Percentiles rank a stretch among this genome's conserved stretches.
Conservation (phyloP, 1,284 basidiomycete genomes). For the Cutaneotrichosporon spelunceum region DNA sequence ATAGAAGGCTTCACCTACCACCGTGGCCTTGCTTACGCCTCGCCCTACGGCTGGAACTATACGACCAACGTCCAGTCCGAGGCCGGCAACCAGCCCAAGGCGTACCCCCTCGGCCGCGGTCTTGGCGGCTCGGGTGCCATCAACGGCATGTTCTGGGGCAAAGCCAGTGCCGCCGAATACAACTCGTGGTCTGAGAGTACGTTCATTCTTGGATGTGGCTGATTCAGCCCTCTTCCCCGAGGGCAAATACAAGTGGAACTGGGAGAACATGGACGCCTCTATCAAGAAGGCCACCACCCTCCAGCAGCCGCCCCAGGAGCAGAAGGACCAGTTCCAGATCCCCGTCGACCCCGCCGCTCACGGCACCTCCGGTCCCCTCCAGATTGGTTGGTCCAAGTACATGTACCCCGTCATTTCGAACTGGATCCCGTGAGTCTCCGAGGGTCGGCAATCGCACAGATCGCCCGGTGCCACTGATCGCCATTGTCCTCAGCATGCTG, state of each 20-base stretch:
- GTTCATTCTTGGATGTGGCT: not conserved
- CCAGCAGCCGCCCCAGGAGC: conserved; percentile 47
- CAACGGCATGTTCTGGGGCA: conserved; percentile 66
- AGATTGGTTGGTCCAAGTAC: conserved; percentile 50
- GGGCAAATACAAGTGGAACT: conserved; percentile 46
- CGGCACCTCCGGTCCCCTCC: conserved; percentile 55
- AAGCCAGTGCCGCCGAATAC: conserved; percentile 48
- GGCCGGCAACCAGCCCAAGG: conserved; percentile 26
- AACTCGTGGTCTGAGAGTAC: conserved; percentile 51
- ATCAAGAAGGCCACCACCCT: conserved; percentile 39
- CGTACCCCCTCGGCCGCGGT: conserved; percentile 64
- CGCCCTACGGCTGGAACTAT: conserved; percentile 65
- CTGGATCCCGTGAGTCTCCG: conserved; percentile 53
- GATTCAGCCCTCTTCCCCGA: conserved; percentile 42
- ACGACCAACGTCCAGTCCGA: conserved; percentile 53
- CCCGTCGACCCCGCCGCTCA: conserved; percentile 51
- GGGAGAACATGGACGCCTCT: conserved; percentile 22
- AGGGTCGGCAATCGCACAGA: not conserved
- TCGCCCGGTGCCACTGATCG: not conserved
- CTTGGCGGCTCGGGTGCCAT: conserved; percentile 67
- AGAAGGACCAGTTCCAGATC: conserved; percentile 44
- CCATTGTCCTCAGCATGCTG: not conserved
- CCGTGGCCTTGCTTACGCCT: conserved; percentile 42
- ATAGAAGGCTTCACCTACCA: conserved; percentile 46
- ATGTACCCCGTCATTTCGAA: conserved; percentile 57